Base-by-base conservation (phyloP, 345 rosid species). In the Zanthoxylum bungeanum region DNA sequence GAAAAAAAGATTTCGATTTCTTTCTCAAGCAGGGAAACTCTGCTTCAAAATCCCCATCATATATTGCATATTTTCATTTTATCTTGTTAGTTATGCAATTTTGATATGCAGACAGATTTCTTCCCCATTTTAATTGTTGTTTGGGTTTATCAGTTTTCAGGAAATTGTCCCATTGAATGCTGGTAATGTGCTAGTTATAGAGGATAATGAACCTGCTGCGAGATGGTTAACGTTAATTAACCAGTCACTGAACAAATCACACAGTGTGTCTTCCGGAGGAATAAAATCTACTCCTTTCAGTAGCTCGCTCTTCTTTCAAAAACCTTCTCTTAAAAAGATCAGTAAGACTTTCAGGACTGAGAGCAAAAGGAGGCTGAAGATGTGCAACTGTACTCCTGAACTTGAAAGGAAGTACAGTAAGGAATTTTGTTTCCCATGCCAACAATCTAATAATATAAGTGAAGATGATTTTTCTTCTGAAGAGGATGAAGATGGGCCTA, bases 121-220 rank as follows among this genome's bases (percentile, higher is more conserved):
- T 46, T 46, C 21, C 36, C 9, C 22, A 42, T 47, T 3, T 9
- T 70, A 22, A 47, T 22, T 21, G 33, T 56, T 33, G 16, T 52
- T 17, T 57, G 11, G 33, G 52, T 61, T 51, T 11, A 27, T 50
- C 77, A 95, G 99, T 69, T 95, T 95, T 85, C 99, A 95, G 85
- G 99, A 95, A 86, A 92, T 91, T 59, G 99, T 95, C 68, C 99
- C 99, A 9, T 72, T 95, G 76, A 95, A 92, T 79, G 99, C 99
- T 55, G 99, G 99, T 68, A 92, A 95, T 66, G 97, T 95, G 31
- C 93, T 95, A 10, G 98, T 89, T 9, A 88, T 79, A 47, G 99
- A 91, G 76, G 99, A 95, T 76, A 90, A 86, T 56, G 98, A 92
- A 75, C 99, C 99, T 16, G 97, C 99, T 10, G 93, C 86, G 6